Evolutionary conservation across 2,329 filamentous ascomycete species (phyloP).

Genomic region (Sordariomycetes sp.): DNA sequence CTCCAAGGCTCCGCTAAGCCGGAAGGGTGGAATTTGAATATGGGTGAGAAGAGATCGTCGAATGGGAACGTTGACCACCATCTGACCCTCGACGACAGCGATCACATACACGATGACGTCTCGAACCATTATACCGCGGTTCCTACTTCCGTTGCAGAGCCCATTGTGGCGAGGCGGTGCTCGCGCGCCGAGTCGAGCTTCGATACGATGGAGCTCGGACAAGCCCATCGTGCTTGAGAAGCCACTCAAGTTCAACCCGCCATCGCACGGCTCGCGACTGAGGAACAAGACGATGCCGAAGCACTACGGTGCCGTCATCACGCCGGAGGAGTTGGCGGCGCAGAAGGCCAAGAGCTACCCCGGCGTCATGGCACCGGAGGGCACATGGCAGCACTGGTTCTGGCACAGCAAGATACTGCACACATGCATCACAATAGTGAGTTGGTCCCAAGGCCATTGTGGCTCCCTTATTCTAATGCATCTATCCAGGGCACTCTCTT

Average conservation of each 20-base stretch:
- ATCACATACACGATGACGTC: constrained; percentile 35
- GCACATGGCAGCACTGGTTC: constrained; percentile 78
- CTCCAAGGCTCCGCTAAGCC: too few relatives aligned
- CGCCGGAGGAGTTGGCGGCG: constrained; percentile 52
- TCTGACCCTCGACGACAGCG: too few relatives aligned
- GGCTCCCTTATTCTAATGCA: not conserved
- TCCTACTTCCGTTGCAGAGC: constrained; percentile 56
- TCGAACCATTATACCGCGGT: constrained; percentile 50
- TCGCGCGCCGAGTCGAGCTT: constrained; percentile 24
- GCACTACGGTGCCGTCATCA: constrained; percentile 68
- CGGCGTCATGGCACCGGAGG: constrained; percentile 76
- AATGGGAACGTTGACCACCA: too few relatives aligned
- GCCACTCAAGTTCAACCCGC: constrained; percentile 82
- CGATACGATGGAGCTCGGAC: constrained; percentile 9
- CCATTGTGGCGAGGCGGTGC: constrained; percentile 41
- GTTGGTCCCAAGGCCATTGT: constrained; percentile 13
- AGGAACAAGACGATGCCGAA: constrained; percentile 44
- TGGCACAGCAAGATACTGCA: constrained; percentile 70
- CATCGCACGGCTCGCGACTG: constrained; percentile 72
- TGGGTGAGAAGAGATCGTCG: too few relatives aligned
- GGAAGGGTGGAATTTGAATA: too few relatives aligned
- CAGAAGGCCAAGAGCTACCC: constrained; percentile 72
- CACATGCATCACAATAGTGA: constrained; percentile 73
- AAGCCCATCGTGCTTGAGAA: constrained; percentile 72
- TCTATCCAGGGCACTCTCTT: constrained; percentile 51